phyloP scores from a whole-genome alignment of 2,329 filamentous ascomycete species.

The Fusarium chlamydosporum region DNA sequence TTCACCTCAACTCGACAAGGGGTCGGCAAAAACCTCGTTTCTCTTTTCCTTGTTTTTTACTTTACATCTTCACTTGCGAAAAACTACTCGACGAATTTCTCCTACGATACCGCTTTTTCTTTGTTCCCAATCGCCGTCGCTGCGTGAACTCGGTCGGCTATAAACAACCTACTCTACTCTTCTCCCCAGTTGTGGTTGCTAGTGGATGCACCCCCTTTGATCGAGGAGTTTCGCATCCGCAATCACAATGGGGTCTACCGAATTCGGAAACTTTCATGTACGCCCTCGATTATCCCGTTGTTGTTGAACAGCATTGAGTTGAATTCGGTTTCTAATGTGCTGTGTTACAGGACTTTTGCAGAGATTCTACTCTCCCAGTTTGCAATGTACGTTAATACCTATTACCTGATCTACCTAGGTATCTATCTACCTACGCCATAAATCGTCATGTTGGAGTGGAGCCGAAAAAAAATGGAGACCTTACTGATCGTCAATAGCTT shows the following conservation, averaged over 20 bases:
- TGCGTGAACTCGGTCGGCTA: slow-evolving; percentile 26
- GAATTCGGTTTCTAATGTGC: slow-evolving; percentile 46
- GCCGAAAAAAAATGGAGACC: slow-evolving; percentile 37
- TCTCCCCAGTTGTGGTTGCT: slow-evolving; percentile 49
- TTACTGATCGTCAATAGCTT: slow-evolving; percentile 50
- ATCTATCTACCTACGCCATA: slow-evolving; percentile 8
- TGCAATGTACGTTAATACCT: slow-evolving; percentile 82
- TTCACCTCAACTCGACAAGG: slow-evolving; percentile 26
- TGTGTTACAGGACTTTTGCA: slow-evolving; percentile 78
- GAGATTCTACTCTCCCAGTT: slow-evolving; percentile 84
- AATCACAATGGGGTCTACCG: slow-evolving; percentile 70
- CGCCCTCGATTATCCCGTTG: slow-evolving; percentile 30
- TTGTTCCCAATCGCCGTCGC: slow-evolving; percentile 26
- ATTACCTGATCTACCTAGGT: slow-evolving; percentile 18
- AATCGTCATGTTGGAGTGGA: slow-evolving; percentile 33
- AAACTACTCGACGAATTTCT: slow-evolving; percentile 17
- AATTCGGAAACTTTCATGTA: slow-evolving; percentile 74
- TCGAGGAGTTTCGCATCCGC: slow-evolving; percentile 48
- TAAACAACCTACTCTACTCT: slow-evolving; percentile 13
- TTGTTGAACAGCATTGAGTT: slow-evolving; percentile 9
- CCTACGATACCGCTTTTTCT: slow-evolving; percentile 27
- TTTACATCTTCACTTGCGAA: slow-evolving; percentile 34
- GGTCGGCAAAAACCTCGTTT: slow-evolving; percentile 36
- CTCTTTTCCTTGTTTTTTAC: slow-evolving; percentile 33
- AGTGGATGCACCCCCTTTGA: slow-evolving; percentile 47